A percentile compares a stretch with the other conserved stretches of the same genome.
These are phyloP conservation scores for Xylaria polymorpha DNA, from an alignment of 2,329 filamentous ascomycete genomes.

Conservation along the genomic window DNA sequence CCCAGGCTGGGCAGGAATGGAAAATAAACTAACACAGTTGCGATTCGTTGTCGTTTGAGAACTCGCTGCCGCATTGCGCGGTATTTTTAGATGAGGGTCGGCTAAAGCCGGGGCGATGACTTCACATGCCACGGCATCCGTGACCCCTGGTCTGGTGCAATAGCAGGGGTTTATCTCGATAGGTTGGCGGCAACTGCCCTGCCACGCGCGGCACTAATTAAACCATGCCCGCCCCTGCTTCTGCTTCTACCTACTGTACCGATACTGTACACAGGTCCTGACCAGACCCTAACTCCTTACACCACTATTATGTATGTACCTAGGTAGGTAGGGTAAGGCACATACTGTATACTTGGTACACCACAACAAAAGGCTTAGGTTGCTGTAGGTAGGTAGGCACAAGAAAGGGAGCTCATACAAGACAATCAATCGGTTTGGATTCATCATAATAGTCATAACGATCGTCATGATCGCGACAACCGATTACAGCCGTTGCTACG, in stretches of 20 bases:
- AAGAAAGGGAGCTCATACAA: not conserved
- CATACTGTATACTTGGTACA: too few relatives aligned
- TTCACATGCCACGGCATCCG: not conserved
- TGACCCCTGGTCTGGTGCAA: not conserved
- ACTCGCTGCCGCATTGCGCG: not conserved
- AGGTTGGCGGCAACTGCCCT: not conserved
- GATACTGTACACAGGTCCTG: too few relatives aligned
- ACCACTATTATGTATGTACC: too few relatives aligned
- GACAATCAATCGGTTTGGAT: not conserved
- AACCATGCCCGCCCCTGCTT: too few relatives aligned
- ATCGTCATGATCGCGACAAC: not conserved
- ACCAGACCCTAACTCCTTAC: too few relatives aligned
- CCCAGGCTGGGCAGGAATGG: not conserved
- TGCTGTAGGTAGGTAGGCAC: too few relatives aligned
- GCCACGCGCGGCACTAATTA: too few relatives aligned
- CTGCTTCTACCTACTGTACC: too few relatives aligned
- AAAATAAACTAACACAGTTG: not conserved
- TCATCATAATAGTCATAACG: not conserved
- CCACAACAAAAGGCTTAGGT: too few relatives aligned
- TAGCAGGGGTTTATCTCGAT: constrained; percentile 2
- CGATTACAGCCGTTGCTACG: not conserved
- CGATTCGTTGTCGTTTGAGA: constrained; percentile 1
- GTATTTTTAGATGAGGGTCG: constrained; percentile 11
- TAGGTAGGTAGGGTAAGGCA: too few relatives aligned
- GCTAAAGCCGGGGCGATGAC: constrained; percentile 1